Evolutionary conservation across 768 basidiomycete species (phyloP), one percentile per base, ranked within the genome.

Genomic region (Rubroboletus pulcherrimus): DNA sequence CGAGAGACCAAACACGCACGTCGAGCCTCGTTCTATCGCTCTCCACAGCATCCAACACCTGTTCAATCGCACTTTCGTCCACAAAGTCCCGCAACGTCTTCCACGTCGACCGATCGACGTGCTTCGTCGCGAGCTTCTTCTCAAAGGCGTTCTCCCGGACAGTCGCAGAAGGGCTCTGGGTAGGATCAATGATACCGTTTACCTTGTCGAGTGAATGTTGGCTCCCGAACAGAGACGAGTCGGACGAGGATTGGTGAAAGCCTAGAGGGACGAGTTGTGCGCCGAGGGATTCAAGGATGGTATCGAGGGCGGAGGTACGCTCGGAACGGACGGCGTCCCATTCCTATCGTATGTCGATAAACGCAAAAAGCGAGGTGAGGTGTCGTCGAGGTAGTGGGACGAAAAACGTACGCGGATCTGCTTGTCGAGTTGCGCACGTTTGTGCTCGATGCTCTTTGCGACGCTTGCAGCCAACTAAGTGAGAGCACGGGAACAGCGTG

Each of bases 21-120:
- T 93, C 90, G 37, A 93, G 72, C 31, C 75, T 74, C 58, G 74
- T 77, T 46, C 89, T 75, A 53, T 91, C 88, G 53, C 74, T 78
- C 63, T 93, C 91, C 46, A 93, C 81, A 1, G 76, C 77, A 51
- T 93, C 91, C 44, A 87, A 66, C 19, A 84, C 78, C 58, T 89
- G 87, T 51, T 93, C 91, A 37, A 93, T 84, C 7, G 84, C 87
- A 31, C 84, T 78, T 61, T 93, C 91, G 62, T 92, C 89, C 35
- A 92, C 88, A 68, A 93, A 93, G 66, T 93, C 90, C 34, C 91
- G 81, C 34, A 93, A 66, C 0, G 87, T 89, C 76, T 91, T 93
- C 91, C 91, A 92, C 33, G 74, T 77, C 39, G 74, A 77, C 54
- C 83, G 75, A 61, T 86, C 84, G 26, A 63, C 65, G 53, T 61